A percentile compares a stretch with the other conserved stretches of the same genome.
These are phyloP conservation scores for Alisma plantagoaquatica DNA, from an alignment of 106 monocot genomes.

Conservation along the genomic window DNA sequence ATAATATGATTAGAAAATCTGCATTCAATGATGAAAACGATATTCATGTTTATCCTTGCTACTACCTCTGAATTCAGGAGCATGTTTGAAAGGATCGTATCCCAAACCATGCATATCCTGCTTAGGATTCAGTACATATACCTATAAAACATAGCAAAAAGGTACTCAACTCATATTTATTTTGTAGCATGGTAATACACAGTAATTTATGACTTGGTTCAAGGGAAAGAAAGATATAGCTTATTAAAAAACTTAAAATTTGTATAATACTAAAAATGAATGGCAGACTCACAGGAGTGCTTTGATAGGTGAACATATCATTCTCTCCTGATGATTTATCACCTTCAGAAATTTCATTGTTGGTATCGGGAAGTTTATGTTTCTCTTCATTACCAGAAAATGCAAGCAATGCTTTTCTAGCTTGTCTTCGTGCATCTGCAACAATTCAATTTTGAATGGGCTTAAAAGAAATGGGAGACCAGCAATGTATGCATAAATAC, in stretches of 20 bases:
- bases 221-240: background rate
- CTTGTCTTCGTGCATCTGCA: conserved; percentile 83
- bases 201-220: too few species aligned
- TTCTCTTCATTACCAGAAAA: conserved; percentile 49
- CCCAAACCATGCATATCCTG: conserved; percentile 86
- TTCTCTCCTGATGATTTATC: conserved; percentile 28
- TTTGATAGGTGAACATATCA: conserved; percentile 22
- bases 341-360: conserved; percentile 19
- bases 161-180: background rate
- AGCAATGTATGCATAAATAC: conserved; percentile 8
- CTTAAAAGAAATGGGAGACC: too few species aligned
- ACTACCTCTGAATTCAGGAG: conserved; percentile 95
- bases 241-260: background rate
- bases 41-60: background rate
- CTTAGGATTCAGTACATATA: conserved; percentile 81
- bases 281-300: conserved; percentile 50
- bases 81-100: conserved; percentile 95
- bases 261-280: too few species aligned
- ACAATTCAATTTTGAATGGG: too few species aligned
- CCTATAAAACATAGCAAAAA: conserved; percentile 26
- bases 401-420: conserved; percentile 90
- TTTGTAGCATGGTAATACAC: background rate
- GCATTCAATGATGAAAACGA: background rate
- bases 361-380: conserved; percentile 19
- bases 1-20: background rate